A percentile compares a stretch with the other conserved stretches of the same genome.
Conservation (phyloP, 345 rosid species). For the Mercurialis annua region DNA sequence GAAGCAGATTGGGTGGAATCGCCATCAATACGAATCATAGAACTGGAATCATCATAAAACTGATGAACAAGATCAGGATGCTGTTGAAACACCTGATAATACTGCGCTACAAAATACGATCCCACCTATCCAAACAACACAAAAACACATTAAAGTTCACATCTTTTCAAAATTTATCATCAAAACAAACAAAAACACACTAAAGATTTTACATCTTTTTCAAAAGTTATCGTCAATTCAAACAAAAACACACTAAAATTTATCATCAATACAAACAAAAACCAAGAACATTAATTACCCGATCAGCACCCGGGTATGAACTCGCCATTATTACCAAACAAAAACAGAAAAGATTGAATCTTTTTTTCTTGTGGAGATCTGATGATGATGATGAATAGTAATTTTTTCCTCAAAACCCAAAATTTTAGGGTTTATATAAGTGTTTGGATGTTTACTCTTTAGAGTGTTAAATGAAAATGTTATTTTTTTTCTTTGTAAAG, state of each 20-base stretch:
- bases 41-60: slow-evolving; percentile 72
- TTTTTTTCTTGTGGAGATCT: slow-evolving; percentile 1
- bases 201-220: too few relatives aligned
- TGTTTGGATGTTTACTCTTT: neutral
- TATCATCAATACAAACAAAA: too few relatives aligned
- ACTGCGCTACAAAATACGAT: slow-evolving; percentile 89
- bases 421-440: slow-evolving; percentile 9
- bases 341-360: slow-evolving; percentile 5
- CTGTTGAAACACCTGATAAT: slow-evolving; percentile 79
- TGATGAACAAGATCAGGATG: slow-evolving; percentile 85
- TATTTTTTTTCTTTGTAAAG: too few relatives aligned
- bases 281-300: slow-evolving; percentile 45
- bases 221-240: too few relatives aligned
- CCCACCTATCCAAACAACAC: slow-evolving; percentile 69
- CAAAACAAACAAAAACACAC: too few relatives aligned
- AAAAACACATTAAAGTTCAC: neutral
- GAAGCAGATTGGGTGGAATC: slow-evolving; percentile 64
- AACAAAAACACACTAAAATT: too few relatives aligned
- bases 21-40: slow-evolving; percentile 75
- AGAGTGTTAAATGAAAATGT: too few relatives aligned
- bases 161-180: neutral
- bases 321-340: slow-evolving; percentile 43
- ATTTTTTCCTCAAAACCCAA: neutral
- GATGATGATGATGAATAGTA: neutral
- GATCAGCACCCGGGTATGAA: slow-evolving; percentile 56